A percentile compares a stretch with the other conserved stretches of the same genome.
These are phyloP conservation scores for Raddia distichophylla DNA, from an alignment of 176 grass and related monocot species.

Conservation along the genomic window DNA sequence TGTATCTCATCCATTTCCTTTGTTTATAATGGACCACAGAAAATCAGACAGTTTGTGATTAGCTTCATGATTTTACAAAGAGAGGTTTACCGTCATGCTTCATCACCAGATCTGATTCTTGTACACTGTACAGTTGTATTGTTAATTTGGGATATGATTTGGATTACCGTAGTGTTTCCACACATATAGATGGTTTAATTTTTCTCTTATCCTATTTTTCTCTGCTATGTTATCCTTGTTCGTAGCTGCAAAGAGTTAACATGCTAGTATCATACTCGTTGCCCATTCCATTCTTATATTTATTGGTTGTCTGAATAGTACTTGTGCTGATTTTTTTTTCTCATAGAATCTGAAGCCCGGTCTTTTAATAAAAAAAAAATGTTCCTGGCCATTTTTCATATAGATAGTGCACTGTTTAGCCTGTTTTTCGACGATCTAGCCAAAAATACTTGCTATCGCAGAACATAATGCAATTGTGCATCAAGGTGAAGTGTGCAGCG, in stretches of 20 bases:
- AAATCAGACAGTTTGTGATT: conserved; percentile 11
- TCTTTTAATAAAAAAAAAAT: no score
- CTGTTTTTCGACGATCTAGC: no score
- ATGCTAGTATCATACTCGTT: no score
- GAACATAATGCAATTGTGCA: no score
- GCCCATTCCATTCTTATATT: no score
- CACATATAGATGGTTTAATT: neutral
- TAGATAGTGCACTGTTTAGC: no score
- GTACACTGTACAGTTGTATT: conserved; percentile 38
- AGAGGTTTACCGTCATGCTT: conserved; percentile 6
- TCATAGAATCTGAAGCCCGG: no score
- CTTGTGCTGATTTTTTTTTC: no score
- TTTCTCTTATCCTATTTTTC: neutral
- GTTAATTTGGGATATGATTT: conserved; percentile 24
- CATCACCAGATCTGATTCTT: neutral
- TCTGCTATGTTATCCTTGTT: neutral
- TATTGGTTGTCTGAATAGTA: no score
- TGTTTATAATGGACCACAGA: conserved; percentile 40
- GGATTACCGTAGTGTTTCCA: neutral
- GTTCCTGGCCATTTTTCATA: no score
- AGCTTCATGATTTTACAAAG: neutral
- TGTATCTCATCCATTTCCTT: conserved; percentile 5
- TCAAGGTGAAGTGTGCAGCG: no score
- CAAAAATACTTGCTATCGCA: no score
- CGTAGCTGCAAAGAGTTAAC: neutral